Percentiles rank a stretch among this genome's conserved stretches.
These are phyloP conservation scores for Plantago elongata DNA, from an alignment of 257 asterid genomes.

Conservation along the genomic window DNA sequence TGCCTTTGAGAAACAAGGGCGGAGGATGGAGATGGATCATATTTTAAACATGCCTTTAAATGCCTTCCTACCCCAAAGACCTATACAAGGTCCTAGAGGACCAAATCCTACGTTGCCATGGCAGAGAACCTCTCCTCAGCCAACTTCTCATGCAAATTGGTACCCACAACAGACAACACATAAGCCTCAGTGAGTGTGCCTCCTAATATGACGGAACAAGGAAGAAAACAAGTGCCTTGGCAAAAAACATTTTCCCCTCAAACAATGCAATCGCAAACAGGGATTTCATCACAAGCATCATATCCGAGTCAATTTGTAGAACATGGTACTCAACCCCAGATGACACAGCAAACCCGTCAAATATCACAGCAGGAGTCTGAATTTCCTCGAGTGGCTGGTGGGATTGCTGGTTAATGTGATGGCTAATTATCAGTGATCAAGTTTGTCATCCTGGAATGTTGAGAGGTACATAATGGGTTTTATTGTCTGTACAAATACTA, in stretches of 20 bases:
- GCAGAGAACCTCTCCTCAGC: constrained; percentile 6
- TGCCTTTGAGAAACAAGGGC: constrained; percentile 53
- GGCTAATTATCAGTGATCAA: constrained; percentile 12
- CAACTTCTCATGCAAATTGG: constrained; percentile 1
- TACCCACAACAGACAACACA: constrained; percentile 2
- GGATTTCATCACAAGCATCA: constrained; percentile 17
- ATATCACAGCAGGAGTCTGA: constrained; percentile 28
- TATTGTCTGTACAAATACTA: not conserved
- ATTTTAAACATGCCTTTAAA: constrained; percentile 33
- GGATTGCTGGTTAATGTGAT: constrained; percentile 19
- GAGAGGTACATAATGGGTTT: not conserved
- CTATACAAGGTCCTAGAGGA: constrained; percentile 18
- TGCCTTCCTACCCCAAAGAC: constrained; percentile 28
- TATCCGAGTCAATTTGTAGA: constrained; percentile 18
- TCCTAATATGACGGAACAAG: constrained; percentile 26
- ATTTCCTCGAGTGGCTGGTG: constrained; percentile 32
- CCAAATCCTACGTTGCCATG: constrained; percentile 5
- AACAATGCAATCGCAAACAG: constrained; percentile 29
- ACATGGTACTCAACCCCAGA: constrained; percentile 20
- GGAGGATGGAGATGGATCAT: constrained; percentile 48
- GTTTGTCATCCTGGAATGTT: not conserved
- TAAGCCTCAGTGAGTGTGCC: constrained; percentile 26
- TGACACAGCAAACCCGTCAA: constrained; percentile 23
- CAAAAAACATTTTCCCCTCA: not conserved
- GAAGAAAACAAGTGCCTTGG: constrained; percentile 7